These are phyloP conservation scores for Magnolia officinalis DNA, from an alignment of 164 flowering plant genomes.

Conservation along the genomic window DNA sequence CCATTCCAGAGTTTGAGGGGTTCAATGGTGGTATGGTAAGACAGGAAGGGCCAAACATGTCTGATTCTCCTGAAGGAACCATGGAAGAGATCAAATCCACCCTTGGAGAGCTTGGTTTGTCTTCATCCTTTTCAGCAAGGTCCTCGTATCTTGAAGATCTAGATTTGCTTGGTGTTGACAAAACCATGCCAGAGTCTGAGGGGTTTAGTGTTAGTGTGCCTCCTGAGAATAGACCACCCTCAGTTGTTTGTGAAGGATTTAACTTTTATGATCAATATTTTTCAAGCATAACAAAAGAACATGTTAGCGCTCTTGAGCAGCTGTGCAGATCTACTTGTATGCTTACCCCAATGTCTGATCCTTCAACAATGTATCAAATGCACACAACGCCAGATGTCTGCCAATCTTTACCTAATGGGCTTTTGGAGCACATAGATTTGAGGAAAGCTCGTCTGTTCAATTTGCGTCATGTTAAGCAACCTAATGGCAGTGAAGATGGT, in stretches of 20 bases:
- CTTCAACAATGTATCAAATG: slow-evolving; percentile 31
- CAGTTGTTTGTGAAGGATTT: slow-evolving; percentile 19
- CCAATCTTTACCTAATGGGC: slow-evolving; percentile 62
- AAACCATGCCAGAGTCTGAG: slow-evolving; percentile 54
- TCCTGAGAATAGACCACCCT: slow-evolving; percentile 22
- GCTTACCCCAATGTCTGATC: slow-evolving; percentile 41
- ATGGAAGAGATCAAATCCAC: slow-evolving; percentile 19
- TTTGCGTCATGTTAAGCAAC: slow-evolving; percentile 24
- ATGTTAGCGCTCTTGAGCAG: slow-evolving; percentile 47
- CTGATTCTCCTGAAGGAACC: slow-evolving; percentile 17
- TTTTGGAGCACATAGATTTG: slow-evolving; percentile 43
- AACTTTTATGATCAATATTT: slow-evolving; percentile 31
- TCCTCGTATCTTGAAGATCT: slow-evolving; percentile 12
- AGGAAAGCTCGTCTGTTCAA: slow-evolving; percentile 13
- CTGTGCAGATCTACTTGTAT: slow-evolving; percentile 51
- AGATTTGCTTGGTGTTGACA: slow-evolving; percentile 29
- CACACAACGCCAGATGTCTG: slow-evolving; percentile 30
- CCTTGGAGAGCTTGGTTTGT: slow-evolving; percentile 12
- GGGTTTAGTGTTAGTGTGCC: slow-evolving; percentile 43
- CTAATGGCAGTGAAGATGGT: slow-evolving; percentile 8
- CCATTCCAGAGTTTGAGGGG: slow-evolving; percentile 58
- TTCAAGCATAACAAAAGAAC: slow-evolving; percentile 33
- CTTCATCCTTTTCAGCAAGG: slow-evolving; percentile 23
- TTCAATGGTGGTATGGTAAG: slow-evolving; percentile 27
- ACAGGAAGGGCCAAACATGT: slow-evolving; percentile 16